Base-by-base conservation (phyloP, 331 rosid species). In the Rosa hybrid region DNA sequence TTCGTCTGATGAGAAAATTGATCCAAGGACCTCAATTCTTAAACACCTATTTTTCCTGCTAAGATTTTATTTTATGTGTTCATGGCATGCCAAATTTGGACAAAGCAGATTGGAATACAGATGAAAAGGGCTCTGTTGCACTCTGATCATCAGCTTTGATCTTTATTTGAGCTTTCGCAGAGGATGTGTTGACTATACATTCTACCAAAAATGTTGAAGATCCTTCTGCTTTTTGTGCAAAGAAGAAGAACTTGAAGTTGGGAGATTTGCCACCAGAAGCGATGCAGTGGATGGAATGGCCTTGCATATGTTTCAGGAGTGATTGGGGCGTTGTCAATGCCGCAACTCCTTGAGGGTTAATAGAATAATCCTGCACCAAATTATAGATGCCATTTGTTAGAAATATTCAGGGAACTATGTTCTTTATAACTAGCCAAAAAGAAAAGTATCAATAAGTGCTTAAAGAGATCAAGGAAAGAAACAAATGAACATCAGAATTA, bases 231-330 rank as follows among this genome's bases (percentile, higher is more conserved):
- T 96, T 90, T 64, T 93, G 98, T n/a, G 97, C 97, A 76, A 91
- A 93, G 97, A 96, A 96, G 81, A 96, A 96, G 91, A 90, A 93
- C 87, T 96, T 96, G 81, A 88, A 90, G 90, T 89, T 89, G 8
- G 99, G 97, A 79, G 98, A 67, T 84, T 90, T 96, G 34, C 99
- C 98, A 4, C 99, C 98, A 12, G 98, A 91, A 21, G 99, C 99
- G 68, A 93, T 93, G 90, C 97, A 93, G 46, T 93, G 97, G 83
- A 96, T 87, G 21, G 90, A 89, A 80, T 90, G 93, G 78, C 85
- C 87, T 85, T 91, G 97, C 99, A 96, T 96, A 86, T 96, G 95
- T 81, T 88, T 88, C 25, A 89, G 90, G 74, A 96, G 95, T n/a
- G 91, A 77, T 75, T 84, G 81, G 38, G 99, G 97, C 14, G 89